phyloP scores from a whole-genome alignment of 352 stramenopile species.

The Pseudoperonospora humuli region DNA sequence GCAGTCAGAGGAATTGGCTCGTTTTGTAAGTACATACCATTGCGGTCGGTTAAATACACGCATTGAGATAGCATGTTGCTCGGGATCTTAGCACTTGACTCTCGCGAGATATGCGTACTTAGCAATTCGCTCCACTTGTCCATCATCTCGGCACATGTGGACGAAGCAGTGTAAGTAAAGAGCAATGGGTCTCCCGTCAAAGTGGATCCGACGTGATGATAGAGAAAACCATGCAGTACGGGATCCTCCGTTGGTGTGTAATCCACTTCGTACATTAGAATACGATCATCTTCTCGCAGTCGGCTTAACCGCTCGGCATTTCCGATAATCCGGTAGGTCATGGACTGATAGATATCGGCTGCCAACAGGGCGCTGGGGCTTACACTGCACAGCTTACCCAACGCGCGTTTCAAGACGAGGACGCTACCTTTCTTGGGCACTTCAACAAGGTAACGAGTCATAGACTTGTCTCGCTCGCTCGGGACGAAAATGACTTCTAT shows the following conservation, averaged over 20 bases:
- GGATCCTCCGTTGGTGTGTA: conserved; percentile 14
- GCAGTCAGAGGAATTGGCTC: conserved; percentile 38
- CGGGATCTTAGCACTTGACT: conserved; percentile 29
- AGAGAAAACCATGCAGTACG: conserved; percentile 58
- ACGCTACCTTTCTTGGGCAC: conserved; percentile 64
- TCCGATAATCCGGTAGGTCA: conserved; percentile 63
- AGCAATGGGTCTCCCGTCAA: conserved; percentile 59
- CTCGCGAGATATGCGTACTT: conserved; percentile 33
- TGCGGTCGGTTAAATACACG: conserved; percentile 48
- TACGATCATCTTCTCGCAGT: conserved; percentile 64
- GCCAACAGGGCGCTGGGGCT: conserved; percentile 33
- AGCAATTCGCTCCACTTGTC: conserved; percentile 50
- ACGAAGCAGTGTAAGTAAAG: conserved; percentile 53
- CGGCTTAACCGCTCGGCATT: conserved; percentile 52
- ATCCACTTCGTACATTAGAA: conserved; percentile 64
- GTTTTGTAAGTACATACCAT: conserved; percentile 41
- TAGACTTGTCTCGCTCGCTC: conserved; percentile 18
- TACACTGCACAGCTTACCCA: conserved; percentile 42
- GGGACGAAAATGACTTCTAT: conserved; percentile 66
- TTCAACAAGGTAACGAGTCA: conserved; percentile 52
- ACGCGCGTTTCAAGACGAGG: conserved; percentile 42
- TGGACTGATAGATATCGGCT: conserved; percentile 73
- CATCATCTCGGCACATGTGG: conserved; percentile 51
- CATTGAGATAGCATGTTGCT: conserved; percentile 37
- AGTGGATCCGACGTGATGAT: conserved; percentile 46